A percentile compares a stretch with the other conserved stretches of the same genome.
These are phyloP conservation scores for Neopestalotiopsis clavispora DNA, from an alignment of 2,329 filamentous ascomycete species.

Conservation along the genomic window DNA sequence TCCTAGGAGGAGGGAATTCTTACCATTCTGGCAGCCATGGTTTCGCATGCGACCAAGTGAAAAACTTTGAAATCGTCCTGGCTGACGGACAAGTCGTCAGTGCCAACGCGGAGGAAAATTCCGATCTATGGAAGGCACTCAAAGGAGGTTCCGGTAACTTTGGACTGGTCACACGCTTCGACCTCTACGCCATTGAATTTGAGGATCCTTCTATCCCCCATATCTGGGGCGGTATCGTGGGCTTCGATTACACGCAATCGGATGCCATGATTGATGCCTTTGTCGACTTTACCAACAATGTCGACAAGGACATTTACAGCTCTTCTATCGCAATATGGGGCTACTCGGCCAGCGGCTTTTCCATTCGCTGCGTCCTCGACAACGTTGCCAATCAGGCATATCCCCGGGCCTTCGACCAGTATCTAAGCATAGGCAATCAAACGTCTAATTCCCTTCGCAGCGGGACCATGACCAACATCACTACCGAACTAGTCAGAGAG, in stretches of 20 bases:
- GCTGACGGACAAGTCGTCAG: conserved; percentile 42
- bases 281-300: conserved; percentile 22
- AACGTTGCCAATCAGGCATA: conserved; percentile 17
- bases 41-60: conserved; percentile 49
- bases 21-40: conserved; percentile 38
- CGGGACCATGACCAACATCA: conserved; percentile 15
- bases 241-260: conserved; percentile 17
- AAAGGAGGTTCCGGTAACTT: conserved; percentile 52
- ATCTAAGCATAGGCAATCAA: conserved; percentile 17
- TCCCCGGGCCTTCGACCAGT: conserved; percentile 20
- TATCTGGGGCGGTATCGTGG: conserved; percentile 25
- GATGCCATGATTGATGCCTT: conserved; percentile 22
- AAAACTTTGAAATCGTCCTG: conserved; percentile 48
- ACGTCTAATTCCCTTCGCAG: conserved; percentile 18
- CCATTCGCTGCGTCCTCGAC: neutral
- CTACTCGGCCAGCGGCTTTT: neutral
- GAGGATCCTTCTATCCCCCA: neutral
- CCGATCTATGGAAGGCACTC: conserved; percentile 48
- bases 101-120: conserved; percentile 39
- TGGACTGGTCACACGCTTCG: conserved; percentile 40
- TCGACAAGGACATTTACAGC: neutral
- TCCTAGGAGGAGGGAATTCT: conserved; percentile 30
- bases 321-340: neutral
- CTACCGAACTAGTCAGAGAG: conserved; percentile 17
- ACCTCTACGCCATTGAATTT: conserved; percentile 26